Percentiles rank a stretch among this genome's conserved stretches.
phyloP scores from a whole-genome alignment of 306 rosid genomes.

The Rosa multiflora region DNA sequence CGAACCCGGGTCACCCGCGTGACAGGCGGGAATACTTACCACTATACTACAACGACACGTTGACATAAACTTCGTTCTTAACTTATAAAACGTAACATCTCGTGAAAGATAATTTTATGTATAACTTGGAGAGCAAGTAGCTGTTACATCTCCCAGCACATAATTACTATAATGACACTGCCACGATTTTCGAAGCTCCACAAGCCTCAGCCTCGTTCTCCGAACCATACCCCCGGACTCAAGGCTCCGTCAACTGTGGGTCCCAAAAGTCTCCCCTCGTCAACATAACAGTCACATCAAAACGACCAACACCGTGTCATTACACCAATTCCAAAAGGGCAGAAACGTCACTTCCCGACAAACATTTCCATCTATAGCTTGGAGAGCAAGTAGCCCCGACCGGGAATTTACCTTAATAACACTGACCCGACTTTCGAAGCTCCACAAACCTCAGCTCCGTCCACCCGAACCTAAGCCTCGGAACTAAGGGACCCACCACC shows the following conservation, averaged over 20 bases:
- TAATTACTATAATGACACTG: constrained; percentile 23
- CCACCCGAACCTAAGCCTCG: constrained; percentile 20
- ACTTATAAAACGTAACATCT: too few species aligned
- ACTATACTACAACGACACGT: constrained; percentile 35
- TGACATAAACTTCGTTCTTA: not conserved
- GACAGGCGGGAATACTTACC: constrained; percentile 37
- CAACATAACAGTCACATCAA: not conserved
- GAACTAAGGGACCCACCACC: constrained; percentile 6
- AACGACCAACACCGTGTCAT: not conserved
- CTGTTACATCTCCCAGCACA: not conserved
- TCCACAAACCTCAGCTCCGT: constrained; percentile 2
- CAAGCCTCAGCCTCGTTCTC: constrained; percentile 11
- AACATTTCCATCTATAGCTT: constrained; percentile 19
- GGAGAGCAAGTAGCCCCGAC: constrained; percentile 40
- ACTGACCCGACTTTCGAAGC: constrained; percentile 40
- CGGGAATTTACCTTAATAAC: constrained; percentile 19
- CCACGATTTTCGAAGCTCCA: constrained; percentile 42
- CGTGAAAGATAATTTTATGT: too few species aligned
- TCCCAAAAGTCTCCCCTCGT: not conserved
- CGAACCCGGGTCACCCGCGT: constrained; percentile 48
- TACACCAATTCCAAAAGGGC: too few species aligned
- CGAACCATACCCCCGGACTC: constrained; percentile 31
- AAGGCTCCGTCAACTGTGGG: constrained; percentile 37
- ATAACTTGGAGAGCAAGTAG: constrained; percentile 49
- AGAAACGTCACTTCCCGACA: not conserved